Evolutionary conservation across 2,329 filamentous ascomycete genomes (phyloP).

Genomic region (Diplocarpon rosae): DNA sequence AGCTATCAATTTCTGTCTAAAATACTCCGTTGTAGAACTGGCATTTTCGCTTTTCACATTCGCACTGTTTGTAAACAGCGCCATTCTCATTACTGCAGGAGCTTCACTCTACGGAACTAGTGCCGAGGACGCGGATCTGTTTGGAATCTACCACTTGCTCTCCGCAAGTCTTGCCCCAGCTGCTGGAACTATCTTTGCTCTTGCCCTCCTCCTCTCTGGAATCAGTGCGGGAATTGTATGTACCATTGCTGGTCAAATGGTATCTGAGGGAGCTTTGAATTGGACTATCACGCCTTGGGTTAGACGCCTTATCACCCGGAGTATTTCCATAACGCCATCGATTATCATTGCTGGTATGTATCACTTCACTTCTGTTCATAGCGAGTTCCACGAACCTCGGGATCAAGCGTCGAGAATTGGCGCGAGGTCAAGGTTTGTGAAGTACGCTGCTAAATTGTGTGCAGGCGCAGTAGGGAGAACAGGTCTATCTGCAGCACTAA

Average conservation of each 20-base stretch:
- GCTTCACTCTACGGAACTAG: constrained; percentile 57
- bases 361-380: too few relatives aligned
- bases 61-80: constrained; percentile 73
- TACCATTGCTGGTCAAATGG: constrained; percentile 84
- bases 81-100: constrained; percentile 74
- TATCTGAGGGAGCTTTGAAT: constrained; percentile 69
- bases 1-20: constrained; percentile 65
- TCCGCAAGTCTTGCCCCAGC: constrained; percentile 56
- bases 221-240: constrained; percentile 77
- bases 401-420: too few relatives aligned
- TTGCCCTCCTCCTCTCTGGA: constrained; percentile 70
- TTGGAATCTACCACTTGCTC: constrained; percentile 67
- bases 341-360: constrained; percentile 58
- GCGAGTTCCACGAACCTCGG: too few relatives aligned
- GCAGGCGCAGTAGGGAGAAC: constrained; percentile 56
- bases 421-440: too few relatives aligned
- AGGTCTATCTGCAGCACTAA: constrained; percentile 61
- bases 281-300: constrained; percentile 71
- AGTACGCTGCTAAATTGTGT: too few relatives aligned
- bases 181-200: constrained; percentile 73
- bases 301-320: constrained; percentile 64
- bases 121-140: constrained; percentile 64
- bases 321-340: constrained; percentile 69
- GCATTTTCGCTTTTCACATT: constrained; percentile 68
- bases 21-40: constrained; percentile 62